Evolutionary conservation across 805 yeast genomes (phyloP), one percentile per base, ranked within the genome.

Genomic region (Yarrowia porcina): DNA sequence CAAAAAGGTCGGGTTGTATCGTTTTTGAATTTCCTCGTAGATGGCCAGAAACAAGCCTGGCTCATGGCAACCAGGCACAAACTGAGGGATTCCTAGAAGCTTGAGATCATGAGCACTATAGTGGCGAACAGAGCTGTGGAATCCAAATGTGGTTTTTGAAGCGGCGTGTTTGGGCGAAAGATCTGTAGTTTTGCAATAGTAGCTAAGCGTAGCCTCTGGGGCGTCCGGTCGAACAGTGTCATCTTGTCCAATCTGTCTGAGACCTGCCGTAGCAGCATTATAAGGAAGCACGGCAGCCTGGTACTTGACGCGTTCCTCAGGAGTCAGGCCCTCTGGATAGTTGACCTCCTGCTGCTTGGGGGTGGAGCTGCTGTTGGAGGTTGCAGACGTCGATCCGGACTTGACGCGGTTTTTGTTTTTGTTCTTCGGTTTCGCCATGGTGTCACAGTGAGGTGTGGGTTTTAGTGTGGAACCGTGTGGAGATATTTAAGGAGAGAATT

Each of bases 41-140:
- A 56, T 56, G 9, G 49, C 35, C 28, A 56, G 7, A 56, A 56
- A 56, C 32, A 56, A 12, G 1, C 61, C 61, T 1, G 61, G 61
- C n/a, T 56, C 61, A 11, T 56, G 61, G 30, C 61, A 56, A 5
- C 61, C 61, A 6, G 61, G 61, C 18, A 56, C 61, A 39, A 56
- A 56, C 20, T 56, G 61, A 3, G 61, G 61, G n/a, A 56, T 28
- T 2, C 61, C 61, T 39, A 56, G 30, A 15, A 56, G 49, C 49
- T 56, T 56, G 25, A 39, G 49, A 41, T 56, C 61, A 56, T 56
- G 61, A 6, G 28, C 23, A n/a, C 30, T 20, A n/a, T 39, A 56
- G 39, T 56, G 61, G n/a, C 42, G 27, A 20, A 56, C 49, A n/a
- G 49, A 20, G 28, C 39, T 18, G 49, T 56, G 61, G 39, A 23